phyloP scores from a whole-genome alignment of 192 early-diverging fungal genomes.

The Coemansia sp. region DNA sequence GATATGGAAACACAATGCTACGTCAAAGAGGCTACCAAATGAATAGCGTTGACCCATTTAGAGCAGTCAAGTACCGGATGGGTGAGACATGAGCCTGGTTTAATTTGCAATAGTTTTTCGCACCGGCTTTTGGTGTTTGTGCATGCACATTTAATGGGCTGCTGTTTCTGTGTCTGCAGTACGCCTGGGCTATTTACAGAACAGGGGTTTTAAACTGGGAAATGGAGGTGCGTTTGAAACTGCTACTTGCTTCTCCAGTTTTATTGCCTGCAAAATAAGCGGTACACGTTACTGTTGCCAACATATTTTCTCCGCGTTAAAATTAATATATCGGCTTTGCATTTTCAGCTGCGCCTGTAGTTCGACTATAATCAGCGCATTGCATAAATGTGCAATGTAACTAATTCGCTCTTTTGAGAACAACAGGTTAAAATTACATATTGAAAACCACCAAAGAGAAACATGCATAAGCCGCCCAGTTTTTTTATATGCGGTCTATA shows the following conservation, averaged over 20 bases:
- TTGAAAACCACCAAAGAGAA: too few species aligned
- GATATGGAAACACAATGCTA: slow-evolving; percentile 4
- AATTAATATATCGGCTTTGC: too few species aligned
- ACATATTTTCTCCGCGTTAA: too few species aligned
- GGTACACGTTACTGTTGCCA: not conserved
- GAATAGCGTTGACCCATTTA: not conserved
- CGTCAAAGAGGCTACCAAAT: not conserved
- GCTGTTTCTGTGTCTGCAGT: not conserved
- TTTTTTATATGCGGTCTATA: too few species aligned
- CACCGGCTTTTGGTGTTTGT: not conserved
- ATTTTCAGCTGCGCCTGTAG: too few species aligned
- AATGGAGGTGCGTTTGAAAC: not conserved
- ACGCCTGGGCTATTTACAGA: not conserved
- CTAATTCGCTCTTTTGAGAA: too few species aligned
- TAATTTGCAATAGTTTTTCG: not conserved
- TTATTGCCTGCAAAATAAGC: not conserved
- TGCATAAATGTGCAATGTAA: too few species aligned
- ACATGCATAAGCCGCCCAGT: too few species aligned
- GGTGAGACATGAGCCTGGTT: slow-evolving; percentile 9
- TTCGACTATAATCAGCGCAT: too few species aligned
- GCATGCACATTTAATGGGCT: not conserved
- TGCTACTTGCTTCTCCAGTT: not conserved
- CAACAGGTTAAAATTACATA: too few species aligned
- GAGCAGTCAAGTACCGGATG: not conserved
- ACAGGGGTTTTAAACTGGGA: not conserved